Evolutionary conservation across 2,329 filamentous ascomycete species (phyloP), one percentile per base, ranked within the genome.

Genomic region (Trichoderma pleuroti): DNA sequence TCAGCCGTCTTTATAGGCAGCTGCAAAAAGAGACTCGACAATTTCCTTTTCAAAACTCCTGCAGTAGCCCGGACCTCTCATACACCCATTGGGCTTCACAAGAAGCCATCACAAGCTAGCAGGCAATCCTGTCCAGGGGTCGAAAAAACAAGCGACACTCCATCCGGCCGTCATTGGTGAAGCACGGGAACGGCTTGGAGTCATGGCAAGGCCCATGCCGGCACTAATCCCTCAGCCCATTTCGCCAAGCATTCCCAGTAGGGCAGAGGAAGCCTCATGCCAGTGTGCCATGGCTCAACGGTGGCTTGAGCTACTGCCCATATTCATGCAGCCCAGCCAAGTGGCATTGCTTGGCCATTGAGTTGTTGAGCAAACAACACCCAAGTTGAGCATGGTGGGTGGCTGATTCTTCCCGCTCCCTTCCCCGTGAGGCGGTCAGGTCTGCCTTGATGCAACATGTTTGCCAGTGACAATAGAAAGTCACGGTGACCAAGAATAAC

Each of bases 211-310:
- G 34, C 54, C 63, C 46, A 26, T 59, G 26, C 56, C 32, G 69
- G 39, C 63, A 71, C 69, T 67, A 67, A 36, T 57, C 30, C 30
- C 64, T 62, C 69, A 71, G 69, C 69, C 62, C 63, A 62, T 68
- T 52, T 62, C 57, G 63, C 57, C 62, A 56, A 62, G 57, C 24
- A 62, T 32, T n/a, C 28, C 52, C 54, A 49, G 57, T 26, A 54
- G 16, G 63, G 28, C 21, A 57, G 57, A 42, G 21, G 49, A 30
- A 46, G 32, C 42, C 66, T 54, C 42, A 32, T 24, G 21, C 57
- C 56, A 26, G 14, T 26, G 11, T 21, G 42, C 10, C 11, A 18
- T 18, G 34, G 21, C 12, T 59, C 42, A 56, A 9, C 12, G 57
- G 59, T 42, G 59, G 59, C 59, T 70, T 54, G 30, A 30, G 59